Evolutionary conservation across 2,329 filamentous ascomycete species (phyloP).

Genomic region (Chalaropsis thielavioides): DNA sequence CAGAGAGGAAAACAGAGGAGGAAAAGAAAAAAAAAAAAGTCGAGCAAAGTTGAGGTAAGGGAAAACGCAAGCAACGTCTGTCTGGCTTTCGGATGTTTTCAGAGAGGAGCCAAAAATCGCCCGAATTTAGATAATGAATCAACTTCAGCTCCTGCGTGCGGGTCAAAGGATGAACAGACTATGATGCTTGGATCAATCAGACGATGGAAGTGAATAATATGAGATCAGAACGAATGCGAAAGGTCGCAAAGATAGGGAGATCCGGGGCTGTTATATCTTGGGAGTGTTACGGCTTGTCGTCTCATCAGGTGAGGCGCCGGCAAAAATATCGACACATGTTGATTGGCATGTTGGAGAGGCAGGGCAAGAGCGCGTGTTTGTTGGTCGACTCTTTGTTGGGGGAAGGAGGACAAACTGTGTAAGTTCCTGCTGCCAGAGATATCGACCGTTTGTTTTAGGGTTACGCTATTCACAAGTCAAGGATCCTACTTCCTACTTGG

Average conservation of each 20-base stretch:
- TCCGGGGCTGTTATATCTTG: neutral
- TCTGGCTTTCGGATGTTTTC: neutral
- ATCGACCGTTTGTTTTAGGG: neutral
- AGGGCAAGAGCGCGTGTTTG: neutral
- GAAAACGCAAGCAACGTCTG: neutral
- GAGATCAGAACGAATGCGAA: neutral
- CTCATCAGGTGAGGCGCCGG: neutral
- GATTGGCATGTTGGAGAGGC: neutral
- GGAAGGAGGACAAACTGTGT: neutral
- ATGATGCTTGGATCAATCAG: constrained; percentile 5
- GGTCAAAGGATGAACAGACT: neutral
- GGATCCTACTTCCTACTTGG: neutral
- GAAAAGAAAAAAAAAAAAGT: neutral
- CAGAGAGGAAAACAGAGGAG: neutral
- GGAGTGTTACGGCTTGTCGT: neutral
- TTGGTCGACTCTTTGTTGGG: constrained; percentile 1
- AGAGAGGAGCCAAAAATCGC: neutral
- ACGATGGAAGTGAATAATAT: neutral
- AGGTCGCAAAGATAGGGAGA: neutral
- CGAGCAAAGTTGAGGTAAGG: neutral
- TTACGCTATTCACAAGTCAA: neutral
- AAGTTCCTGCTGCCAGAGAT: neutral
- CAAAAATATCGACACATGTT: constrained; percentile 4
- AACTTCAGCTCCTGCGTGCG: neutral
- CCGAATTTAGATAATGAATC: neutral